phyloP scores from a whole-genome alignment of 352 stramenopile species.

The Globisporangium echinulatum region DNA sequence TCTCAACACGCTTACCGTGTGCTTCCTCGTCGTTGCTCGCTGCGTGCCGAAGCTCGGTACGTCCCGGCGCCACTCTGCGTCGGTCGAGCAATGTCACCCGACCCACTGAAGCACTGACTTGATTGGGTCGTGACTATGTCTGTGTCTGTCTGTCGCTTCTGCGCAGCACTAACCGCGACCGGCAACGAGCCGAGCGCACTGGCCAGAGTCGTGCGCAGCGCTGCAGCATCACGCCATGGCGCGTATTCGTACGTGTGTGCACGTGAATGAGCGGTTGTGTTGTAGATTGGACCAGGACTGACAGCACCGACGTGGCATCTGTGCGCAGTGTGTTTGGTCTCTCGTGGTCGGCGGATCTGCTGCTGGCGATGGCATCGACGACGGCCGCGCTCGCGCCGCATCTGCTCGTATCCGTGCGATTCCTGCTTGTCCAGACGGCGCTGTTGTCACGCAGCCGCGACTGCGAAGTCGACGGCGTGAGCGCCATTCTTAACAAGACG shows the following conservation, averaged over 20 bases:
- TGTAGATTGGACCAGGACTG: neutral
- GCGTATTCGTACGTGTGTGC: constrained; percentile 36
- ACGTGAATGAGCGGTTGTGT: neutral
- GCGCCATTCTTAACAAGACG: constrained; percentile 23
- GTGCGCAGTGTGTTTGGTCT: constrained; percentile 22
- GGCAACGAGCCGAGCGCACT: constrained; percentile 17
- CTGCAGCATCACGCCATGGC: constrained; percentile 19
- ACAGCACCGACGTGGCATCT: neutral
- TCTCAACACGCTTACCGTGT: constrained; percentile 33
- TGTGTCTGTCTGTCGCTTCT: neutral
- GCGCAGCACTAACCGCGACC: constrained; percentile 3
- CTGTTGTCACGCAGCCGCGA: constrained; percentile 24
- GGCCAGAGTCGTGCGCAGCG: constrained; percentile 22
- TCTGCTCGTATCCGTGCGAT: constrained; percentile 23
- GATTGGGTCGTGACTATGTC: neutral
- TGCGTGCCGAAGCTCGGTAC: constrained; percentile 39
- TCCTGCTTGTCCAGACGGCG: constrained; percentile 36
- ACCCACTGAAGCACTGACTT: neutral
- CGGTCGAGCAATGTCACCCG: too few relatives aligned
- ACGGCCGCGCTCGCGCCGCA: constrained; percentile 22
- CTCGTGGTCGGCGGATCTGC: constrained; percentile 33
- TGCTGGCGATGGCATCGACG: constrained; percentile 24
- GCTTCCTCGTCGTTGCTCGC: constrained; percentile 53
- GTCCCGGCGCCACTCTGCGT: constrained; percentile 1
- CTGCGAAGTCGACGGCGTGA: constrained; percentile 26